These are phyloP conservation scores for Paramarasmius palmivorus DNA, from an alignment of 1,284 basidiomycete genomes.

Conservation along the genomic window DNA sequence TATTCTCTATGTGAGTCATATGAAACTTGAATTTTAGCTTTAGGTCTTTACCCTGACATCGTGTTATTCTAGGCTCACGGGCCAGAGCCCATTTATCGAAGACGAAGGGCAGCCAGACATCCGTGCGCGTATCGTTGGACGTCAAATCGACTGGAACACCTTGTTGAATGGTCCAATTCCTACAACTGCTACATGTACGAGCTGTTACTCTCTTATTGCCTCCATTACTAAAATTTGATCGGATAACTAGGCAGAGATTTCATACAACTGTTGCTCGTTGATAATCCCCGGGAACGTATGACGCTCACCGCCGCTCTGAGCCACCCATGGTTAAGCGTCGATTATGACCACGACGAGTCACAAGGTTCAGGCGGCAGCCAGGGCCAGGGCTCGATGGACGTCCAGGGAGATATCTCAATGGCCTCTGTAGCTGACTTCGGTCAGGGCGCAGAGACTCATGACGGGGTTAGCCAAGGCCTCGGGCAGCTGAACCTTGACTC, in stretches of 20 bases:
- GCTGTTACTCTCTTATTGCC: neutral
- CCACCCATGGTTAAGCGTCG: constrained; percentile 60
- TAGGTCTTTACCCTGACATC: neutral
- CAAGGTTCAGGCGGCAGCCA: neutral
- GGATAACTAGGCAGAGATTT: constrained; percentile 33
- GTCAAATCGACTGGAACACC: constrained; percentile 61
- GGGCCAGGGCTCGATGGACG: neutral
- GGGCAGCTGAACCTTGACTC: constrained; percentile 29
- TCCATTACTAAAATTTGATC: neutral
- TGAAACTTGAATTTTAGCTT: too few relatives aligned
- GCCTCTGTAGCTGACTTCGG: constrained; percentile 22
- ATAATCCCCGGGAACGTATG: constrained; percentile 33
- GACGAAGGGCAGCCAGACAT: constrained; percentile 57
- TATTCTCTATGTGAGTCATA: constrained; percentile 81
- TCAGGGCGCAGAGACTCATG: constrained; percentile 21
- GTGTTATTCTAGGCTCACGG: constrained; percentile 59
- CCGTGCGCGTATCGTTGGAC: constrained; percentile 50
- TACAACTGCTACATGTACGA: constrained; percentile 40
- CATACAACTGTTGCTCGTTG: constrained; percentile 34
- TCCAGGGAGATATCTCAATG: constrained; percentile 30
- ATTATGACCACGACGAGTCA: constrained; percentile 20
- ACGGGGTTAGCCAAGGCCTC: constrained; percentile 35
- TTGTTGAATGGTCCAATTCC: constrained; percentile 34
- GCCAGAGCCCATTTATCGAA: constrained; percentile 71
- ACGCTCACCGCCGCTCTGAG: constrained; percentile 29